Evolutionary conservation across 257 asterid genomes (phyloP).

Genomic region (Solanum bulbocastanum): DNA sequence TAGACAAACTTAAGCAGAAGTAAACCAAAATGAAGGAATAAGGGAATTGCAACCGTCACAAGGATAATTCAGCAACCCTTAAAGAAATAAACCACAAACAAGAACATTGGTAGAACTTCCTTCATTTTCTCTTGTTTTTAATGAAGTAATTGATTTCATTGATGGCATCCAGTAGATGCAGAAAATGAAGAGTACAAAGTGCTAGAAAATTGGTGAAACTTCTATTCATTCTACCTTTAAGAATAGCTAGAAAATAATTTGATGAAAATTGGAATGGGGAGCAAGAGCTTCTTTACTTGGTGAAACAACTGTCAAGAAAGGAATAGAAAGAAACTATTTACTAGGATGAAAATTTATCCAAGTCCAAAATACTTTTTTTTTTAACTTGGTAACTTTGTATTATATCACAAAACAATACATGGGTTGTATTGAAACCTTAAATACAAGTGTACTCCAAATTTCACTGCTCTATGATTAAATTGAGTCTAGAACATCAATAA

Average conservation of each 20-base stretch:
- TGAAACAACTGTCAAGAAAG: not conserved
- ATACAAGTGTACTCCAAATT: too few species aligned
- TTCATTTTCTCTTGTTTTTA: not conserved
- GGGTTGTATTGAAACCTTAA: too few species aligned
- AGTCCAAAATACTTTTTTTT: not conserved
- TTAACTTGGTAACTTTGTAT: too few species aligned
- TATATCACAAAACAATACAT: too few species aligned
- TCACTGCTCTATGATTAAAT: too few species aligned
- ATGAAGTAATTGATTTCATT: not conserved
- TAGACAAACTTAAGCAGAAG: not conserved
- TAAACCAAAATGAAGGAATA: not conserved
- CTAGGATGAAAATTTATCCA: not conserved
- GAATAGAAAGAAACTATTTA: not conserved
- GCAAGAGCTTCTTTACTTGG: not conserved
- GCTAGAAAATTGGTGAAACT: not conserved
- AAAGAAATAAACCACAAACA: not conserved
- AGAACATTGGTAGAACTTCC: not conserved
- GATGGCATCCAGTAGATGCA: not conserved
- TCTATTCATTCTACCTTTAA: not conserved
- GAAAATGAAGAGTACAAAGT: not conserved
- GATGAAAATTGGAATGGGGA: not conserved
- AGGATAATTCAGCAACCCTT: not conserved
- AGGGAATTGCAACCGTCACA: not conserved
- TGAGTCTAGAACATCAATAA: too few species aligned
- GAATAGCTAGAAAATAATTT: not conserved